Conservation (phyloP, 495 filamentous ascomycete genomes). For the Penicillium subrubescens region DNA sequence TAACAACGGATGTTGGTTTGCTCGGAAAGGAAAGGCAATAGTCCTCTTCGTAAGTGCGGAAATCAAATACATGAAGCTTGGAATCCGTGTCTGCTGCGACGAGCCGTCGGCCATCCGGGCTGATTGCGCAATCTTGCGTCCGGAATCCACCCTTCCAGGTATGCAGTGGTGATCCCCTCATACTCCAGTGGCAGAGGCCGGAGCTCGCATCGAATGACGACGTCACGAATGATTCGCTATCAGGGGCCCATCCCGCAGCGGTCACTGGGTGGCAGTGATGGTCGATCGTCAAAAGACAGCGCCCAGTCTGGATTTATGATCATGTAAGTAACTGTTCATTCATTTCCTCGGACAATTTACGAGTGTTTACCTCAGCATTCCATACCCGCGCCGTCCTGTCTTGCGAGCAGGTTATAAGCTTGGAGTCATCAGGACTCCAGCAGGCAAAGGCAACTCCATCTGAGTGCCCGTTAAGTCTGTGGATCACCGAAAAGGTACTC, state of each 20-base stretch:
- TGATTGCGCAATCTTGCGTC: constrained; percentile 82
- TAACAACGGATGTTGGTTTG: constrained; percentile 73
- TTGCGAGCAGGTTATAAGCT: constrained; percentile 77
- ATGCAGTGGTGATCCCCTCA: constrained; percentile 57
- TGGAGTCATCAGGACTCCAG: constrained; percentile 91
- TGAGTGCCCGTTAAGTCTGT: constrained; percentile 64
- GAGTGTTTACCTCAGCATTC: constrained; percentile 67
- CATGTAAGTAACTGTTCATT: constrained; percentile 11
- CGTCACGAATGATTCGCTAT: constrained; percentile 77
- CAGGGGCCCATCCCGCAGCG: constrained; percentile 80
- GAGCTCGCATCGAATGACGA: constrained; percentile 71
- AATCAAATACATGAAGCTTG: constrained; percentile 81
- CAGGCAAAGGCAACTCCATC: constrained; percentile 71
- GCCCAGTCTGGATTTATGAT: constrained; percentile 61
- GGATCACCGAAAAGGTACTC: constrained; percentile 62
- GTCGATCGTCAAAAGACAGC: constrained; percentile 61
- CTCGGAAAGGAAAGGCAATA: constrained; percentile 68
- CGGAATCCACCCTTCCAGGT: constrained; percentile 70
- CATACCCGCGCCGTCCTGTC: constrained; percentile 77
- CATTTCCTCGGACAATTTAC: neutral
- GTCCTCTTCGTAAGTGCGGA: constrained; percentile 68
- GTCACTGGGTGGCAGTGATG: constrained; percentile 80
- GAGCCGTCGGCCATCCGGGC: constrained; percentile 74
- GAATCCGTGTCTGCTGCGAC: constrained; percentile 73
- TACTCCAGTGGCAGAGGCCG: constrained; percentile 68